These are phyloP conservation scores for Ganoderma lingzhi DNA, from an alignment of 1,284 basidiomycete genomes.

Conservation along the genomic window DNA sequence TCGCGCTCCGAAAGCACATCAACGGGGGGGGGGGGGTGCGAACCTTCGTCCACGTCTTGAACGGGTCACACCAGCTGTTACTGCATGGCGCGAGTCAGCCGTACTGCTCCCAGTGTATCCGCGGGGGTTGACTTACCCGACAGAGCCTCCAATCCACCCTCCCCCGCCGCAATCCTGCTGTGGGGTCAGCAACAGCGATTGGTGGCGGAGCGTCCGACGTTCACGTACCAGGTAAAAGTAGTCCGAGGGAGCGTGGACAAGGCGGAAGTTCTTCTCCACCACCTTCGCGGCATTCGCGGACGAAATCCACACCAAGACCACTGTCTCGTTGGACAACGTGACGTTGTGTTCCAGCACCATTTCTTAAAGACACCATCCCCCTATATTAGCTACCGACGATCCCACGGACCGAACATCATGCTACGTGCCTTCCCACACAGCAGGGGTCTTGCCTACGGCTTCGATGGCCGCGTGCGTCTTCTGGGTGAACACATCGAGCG, in stretches of 20 bases:
- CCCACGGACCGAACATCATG: background rate
- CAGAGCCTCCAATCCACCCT: conserved; percentile 71
- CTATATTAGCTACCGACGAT: background rate
- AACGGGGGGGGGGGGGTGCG: background rate
- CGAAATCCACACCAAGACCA: conserved; percentile 74
- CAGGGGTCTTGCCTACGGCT: conserved; percentile 58
- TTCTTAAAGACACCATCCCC: conserved; percentile 46
- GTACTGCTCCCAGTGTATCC: too few species aligned
- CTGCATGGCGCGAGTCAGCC: conserved; percentile 32
- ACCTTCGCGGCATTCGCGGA: conserved; percentile 52
- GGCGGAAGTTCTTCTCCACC: conserved; percentile 53
- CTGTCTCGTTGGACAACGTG: conserved; percentile 68
- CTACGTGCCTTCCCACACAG: conserved; percentile 71
- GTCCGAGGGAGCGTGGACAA: conserved; percentile 62
- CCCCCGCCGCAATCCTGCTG: conserved; percentile 80
- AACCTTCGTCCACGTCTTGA: conserved; percentile 77
- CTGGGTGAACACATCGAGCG: conserved; percentile 68
- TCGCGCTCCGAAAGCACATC: background rate
- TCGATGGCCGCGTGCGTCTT: conserved; percentile 56
- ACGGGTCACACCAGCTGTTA: conserved; percentile 73
- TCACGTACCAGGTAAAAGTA: conserved; percentile 62
- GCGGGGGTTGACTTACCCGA: conserved; percentile 34
- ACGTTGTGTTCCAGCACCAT: conserved; percentile 75
- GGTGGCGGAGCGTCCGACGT: background rate
- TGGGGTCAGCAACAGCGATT: conserved; percentile 4